phyloP scores from a whole-genome alignment of 2,329 filamentous ascomycete genomes.

The Xylariaceae sp. region DNA sequence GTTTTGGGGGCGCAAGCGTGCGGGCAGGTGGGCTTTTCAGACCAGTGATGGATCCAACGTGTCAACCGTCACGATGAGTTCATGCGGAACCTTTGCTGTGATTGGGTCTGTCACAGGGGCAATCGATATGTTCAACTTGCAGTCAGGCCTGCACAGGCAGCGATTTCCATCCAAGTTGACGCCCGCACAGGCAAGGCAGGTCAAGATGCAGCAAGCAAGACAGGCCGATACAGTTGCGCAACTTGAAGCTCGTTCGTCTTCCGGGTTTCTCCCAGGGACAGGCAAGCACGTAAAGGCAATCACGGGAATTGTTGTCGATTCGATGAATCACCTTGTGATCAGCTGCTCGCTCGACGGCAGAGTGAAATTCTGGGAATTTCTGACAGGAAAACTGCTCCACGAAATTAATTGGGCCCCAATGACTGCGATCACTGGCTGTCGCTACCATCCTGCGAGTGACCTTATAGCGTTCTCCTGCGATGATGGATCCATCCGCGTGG shows the following conservation, averaged over 20 bases:
- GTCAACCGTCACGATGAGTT: constrained; percentile 79
- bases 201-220: constrained; percentile 62
- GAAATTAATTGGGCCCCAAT: constrained; percentile 81
- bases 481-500: constrained; percentile 79
- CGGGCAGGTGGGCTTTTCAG: constrained; percentile 87
- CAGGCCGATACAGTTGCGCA: constrained; percentile 56
- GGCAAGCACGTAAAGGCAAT: constrained; percentile 78
- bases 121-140: constrained; percentile 94
- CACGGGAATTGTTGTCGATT: constrained; percentile 83
- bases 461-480: constrained; percentile 85
- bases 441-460: constrained; percentile 78
- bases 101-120: constrained; percentile 78
- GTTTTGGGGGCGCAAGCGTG: constrained; percentile 95
- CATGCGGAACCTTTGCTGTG: constrained; percentile 90
- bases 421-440: constrained; percentile 69
- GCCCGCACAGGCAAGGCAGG: constrained; percentile 70
- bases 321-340: constrained; percentile 79
- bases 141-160: constrained; percentile 85
- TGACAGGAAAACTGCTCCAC: constrained; percentile 72
- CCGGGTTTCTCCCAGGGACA: constrained; percentile 46
- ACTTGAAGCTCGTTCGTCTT: constrained; percentile 45
- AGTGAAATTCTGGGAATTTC: constrained; percentile 96
- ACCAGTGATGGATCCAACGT: constrained; percentile 82
- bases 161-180: constrained; percentile 78
- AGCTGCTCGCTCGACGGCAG: constrained; percentile 88